Percentiles rank a stretch among this genome's conserved stretches.
These are phyloP conservation scores for Fusarium sp. DNA, from an alignment of 2,329 filamentous ascomycete species.

Conservation along the genomic window DNA sequence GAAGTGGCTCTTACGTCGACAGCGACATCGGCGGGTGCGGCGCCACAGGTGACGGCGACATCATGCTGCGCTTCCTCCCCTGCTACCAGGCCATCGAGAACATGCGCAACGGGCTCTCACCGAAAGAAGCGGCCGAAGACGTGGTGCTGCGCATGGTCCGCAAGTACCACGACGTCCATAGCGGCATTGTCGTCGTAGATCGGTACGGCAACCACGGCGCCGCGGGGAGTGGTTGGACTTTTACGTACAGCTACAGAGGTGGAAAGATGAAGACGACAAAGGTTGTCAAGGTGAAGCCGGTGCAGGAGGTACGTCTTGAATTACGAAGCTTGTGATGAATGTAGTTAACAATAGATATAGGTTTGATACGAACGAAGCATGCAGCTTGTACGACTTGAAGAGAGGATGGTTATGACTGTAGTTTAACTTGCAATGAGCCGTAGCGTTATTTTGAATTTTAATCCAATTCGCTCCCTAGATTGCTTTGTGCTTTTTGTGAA, in stretches of 20 bases:
- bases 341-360: slow-evolving; percentile 13
- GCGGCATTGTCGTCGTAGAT: slow-evolving; percentile 66
- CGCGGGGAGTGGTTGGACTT: slow-evolving; percentile 67
- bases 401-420: background rate
- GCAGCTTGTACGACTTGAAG: background rate
- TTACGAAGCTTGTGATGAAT: slow-evolving; percentile 9
- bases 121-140: slow-evolving; percentile 64
- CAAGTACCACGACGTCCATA: slow-evolving; percentile 61
- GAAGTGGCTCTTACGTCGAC: slow-evolving; percentile 68
- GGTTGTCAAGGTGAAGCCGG: slow-evolving; percentile 58
- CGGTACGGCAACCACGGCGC: slow-evolving; percentile 63
- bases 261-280: slow-evolving; percentile 60
- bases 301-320: slow-evolving; percentile 28
- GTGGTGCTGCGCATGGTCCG: slow-evolving; percentile 63
- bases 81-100: slow-evolving; percentile 71
- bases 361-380: slow-evolving; percentile 6
- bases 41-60: slow-evolving; percentile 68
- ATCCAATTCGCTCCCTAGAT: no score
- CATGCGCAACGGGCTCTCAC: slow-evolving; percentile 62
- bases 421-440: background rate
- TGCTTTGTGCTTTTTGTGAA: no score
- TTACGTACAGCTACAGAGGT: slow-evolving; percentile 66
- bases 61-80: slow-evolving; percentile 70
- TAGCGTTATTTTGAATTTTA: background rate
- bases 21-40: slow-evolving; percentile 67